A percentile compares a stretch with the other conserved stretches of the same genome.
Conservation (phyloP, 495 filamentous ascomycete genomes). For the Cercophora scortea region DNA sequence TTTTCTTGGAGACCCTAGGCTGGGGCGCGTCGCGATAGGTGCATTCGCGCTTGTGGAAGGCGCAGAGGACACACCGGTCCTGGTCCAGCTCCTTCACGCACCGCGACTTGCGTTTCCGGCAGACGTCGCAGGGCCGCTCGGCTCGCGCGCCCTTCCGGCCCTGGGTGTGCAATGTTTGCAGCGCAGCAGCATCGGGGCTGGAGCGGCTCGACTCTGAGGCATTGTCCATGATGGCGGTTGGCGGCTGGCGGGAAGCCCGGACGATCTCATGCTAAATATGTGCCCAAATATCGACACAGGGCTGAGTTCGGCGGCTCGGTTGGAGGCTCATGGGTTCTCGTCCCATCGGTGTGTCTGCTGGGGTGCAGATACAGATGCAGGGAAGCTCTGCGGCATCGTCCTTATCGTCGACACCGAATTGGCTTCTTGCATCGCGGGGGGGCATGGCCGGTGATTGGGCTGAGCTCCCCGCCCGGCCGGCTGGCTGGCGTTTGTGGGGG, state of each 20-base stretch:
- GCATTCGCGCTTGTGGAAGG: slow-evolving; percentile 40
- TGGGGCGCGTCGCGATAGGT: slow-evolving; percentile 46
- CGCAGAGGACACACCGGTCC: slow-evolving; percentile 39
- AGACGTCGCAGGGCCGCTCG: slow-evolving; percentile 52
- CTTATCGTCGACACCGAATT: too few relatives aligned
- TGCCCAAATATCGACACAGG: too few relatives aligned
- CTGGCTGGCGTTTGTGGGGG: too few relatives aligned
- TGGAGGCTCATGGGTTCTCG: too few relatives aligned
- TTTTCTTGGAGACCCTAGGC: slow-evolving; percentile 47
- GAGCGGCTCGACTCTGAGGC: slow-evolving; percentile 12
- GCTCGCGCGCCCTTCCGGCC: slow-evolving; percentile 7
- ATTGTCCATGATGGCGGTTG: slow-evolving; percentile 12
- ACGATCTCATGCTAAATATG: too few relatives aligned
- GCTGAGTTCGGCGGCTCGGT: too few relatives aligned
- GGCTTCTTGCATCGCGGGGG: too few relatives aligned
- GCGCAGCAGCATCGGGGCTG: slow-evolving; percentile 12
- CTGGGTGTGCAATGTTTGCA: slow-evolving; percentile 2
- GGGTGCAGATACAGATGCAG: too few relatives aligned
- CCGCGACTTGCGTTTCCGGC: slow-evolving; percentile 67
- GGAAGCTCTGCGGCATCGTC: too few relatives aligned
- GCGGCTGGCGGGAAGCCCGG: not conserved
- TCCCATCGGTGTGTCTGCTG: too few relatives aligned
- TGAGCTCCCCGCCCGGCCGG: too few relatives aligned
- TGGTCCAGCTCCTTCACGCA: slow-evolving; percentile 61
- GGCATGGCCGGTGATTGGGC: too few relatives aligned